Percentiles rank a stretch among this genome's conserved stretches.
phyloP scores from a whole-genome alignment of 2,329 filamentous ascomycete genomes.

The Epichloe glyceriae region DNA sequence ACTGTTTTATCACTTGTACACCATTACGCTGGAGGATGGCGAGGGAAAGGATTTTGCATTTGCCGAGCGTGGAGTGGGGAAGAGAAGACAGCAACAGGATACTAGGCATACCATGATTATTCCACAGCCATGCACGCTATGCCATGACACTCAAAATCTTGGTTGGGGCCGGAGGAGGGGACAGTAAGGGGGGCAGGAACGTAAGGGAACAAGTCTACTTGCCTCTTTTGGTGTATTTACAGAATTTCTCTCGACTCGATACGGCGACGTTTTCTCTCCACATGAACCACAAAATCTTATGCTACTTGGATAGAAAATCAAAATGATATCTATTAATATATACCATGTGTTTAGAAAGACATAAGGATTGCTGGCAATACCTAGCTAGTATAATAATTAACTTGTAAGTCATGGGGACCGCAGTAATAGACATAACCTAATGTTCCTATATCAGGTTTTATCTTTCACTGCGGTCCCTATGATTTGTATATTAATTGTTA shows the following conservation, averaged over 20 bases:
- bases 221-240: neutral
- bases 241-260: slow-evolving; percentile 7
- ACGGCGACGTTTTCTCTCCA: slow-evolving; percentile 4
- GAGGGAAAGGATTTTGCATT: neutral
- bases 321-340: too few species aligned
- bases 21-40: neutral
- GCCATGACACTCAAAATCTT: neutral
- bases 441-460: too few species aligned
- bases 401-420: too few species aligned
- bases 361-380: too few species aligned
- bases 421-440: too few species aligned
- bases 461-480: too few species aligned
- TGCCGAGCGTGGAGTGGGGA: neutral
- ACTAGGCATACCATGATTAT: neutral
- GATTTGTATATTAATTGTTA: too few species aligned
- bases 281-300: neutral
- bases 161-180: neutral
- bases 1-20: slow-evolving; percentile 1
- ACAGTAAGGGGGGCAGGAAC: neutral
- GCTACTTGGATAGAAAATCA: too few species aligned
- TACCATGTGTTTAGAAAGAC: too few species aligned
- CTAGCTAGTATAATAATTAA: too few species aligned
- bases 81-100: neutral
- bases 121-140: neutral
- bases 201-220: slow-evolving; percentile 3